Evolutionary conservation across 140 eudicot genomes (phyloP).

Genomic region (Stevia rebaudiana): DNA sequence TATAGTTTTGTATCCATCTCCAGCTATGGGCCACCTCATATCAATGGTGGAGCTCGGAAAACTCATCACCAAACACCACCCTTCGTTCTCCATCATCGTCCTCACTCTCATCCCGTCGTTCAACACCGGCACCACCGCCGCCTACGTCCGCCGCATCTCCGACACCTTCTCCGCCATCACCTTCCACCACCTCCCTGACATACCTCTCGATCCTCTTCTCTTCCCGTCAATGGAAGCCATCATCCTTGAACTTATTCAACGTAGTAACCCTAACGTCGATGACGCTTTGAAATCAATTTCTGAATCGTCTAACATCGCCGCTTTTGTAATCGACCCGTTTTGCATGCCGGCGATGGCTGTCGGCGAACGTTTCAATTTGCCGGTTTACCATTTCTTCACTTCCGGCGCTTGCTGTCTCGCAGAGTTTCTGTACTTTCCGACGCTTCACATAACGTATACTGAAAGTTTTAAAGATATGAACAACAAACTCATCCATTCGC

Average conservation of each 20-base stretch:
- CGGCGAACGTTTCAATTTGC: slow-evolving; percentile 17
- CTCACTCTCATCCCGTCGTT: slow-evolving; percentile 37
- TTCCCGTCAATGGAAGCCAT: slow-evolving; percentile 41
- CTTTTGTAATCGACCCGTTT: slow-evolving; percentile 47
- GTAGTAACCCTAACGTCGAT: slow-evolving; percentile 33
- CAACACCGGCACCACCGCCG: slow-evolving; percentile 32
- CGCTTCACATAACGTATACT: slow-evolving; percentile 21
- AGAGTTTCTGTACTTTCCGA: slow-evolving; percentile 37
- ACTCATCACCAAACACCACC: slow-evolving; percentile 32
- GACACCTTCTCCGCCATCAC: slow-evolving; percentile 36
- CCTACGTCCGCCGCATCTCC: slow-evolving; percentile 39
- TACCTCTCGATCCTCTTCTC: slow-evolving; percentile 29
- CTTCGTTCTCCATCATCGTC: slow-evolving; percentile 33
- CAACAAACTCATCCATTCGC: slow-evolving; percentile 27
- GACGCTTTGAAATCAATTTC: slow-evolving; percentile 33
- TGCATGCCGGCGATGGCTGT: slow-evolving; percentile 34
- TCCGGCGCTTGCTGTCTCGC: slow-evolving; percentile 44
- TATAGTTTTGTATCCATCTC: slow-evolving; percentile 41
- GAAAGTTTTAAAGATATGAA: slow-evolving; percentile 33
- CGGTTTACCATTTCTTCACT: slow-evolving; percentile 45
- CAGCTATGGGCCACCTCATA: slow-evolving; percentile 44
- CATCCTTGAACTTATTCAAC: slow-evolving; percentile 34
- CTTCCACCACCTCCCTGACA: slow-evolving; percentile 43
- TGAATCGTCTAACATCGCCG: slow-evolving; percentile 11
- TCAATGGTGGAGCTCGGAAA: slow-evolving; percentile 62